These are phyloP conservation scores for Hypoxylon crocopeplum DNA, from an alignment of 495 filamentous ascomycete species.

Conservation along the genomic window DNA sequence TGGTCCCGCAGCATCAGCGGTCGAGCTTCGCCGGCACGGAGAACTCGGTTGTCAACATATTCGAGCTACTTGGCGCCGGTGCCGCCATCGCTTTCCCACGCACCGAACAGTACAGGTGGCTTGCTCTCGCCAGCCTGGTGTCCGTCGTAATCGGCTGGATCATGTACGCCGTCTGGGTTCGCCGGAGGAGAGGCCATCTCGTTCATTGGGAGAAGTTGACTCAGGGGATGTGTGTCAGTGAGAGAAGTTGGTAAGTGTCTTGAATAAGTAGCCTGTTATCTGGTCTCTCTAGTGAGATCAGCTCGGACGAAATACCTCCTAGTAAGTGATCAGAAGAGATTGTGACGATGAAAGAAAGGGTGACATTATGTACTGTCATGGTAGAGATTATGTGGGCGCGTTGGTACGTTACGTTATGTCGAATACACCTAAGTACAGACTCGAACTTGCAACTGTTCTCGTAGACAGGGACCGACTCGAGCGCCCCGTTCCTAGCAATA, in stretches of 20 bases:
- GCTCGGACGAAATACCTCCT: too few species aligned
- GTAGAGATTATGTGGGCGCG: too few species aligned
- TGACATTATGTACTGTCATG: too few species aligned
- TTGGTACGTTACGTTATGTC: too few species aligned
- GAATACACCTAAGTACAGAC: not conserved
- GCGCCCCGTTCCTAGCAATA: not conserved
- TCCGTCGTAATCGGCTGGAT: slow-evolving; percentile 43
- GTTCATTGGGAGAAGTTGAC: slow-evolving; percentile 41
- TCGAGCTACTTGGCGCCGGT: slow-evolving; percentile 47
- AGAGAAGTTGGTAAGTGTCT: not conserved
- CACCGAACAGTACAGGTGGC: slow-evolving; percentile 50
- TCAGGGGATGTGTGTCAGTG: slow-evolving; percentile 6
- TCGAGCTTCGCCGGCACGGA: slow-evolving; percentile 55
- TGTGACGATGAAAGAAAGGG: too few species aligned
- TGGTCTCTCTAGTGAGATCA: too few species aligned
- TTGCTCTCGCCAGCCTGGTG: slow-evolving; percentile 45
- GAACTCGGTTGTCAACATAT: slow-evolving; percentile 47
- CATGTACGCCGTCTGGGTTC: slow-evolving; percentile 51
- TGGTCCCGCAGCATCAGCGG: slow-evolving; percentile 40
- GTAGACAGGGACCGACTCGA: not conserved
- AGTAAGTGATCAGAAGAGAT: too few species aligned
- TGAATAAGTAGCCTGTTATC: not conserved
- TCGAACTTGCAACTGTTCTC: not conserved
- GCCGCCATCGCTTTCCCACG: slow-evolving; percentile 45
- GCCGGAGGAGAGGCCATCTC: slow-evolving; percentile 37